Conservation (phyloP, 306 rosid species). For the Lupinus albus region DNA sequence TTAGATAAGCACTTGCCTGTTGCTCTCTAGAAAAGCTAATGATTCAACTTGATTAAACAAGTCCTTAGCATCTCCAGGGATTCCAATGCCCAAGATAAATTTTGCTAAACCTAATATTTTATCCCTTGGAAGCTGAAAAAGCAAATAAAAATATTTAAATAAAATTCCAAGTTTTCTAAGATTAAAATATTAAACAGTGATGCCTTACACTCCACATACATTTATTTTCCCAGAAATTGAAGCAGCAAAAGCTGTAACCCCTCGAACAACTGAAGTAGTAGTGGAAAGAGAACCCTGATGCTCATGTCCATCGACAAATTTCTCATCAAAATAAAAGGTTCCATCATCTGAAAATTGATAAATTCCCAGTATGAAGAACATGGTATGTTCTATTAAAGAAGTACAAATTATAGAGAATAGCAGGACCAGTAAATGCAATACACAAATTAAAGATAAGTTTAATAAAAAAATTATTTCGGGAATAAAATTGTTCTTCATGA, state of each 20-base stretch:
- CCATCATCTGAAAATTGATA: slow-evolving; percentile 75
- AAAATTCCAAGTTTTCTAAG: slow-evolving; percentile 15
- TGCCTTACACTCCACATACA: slow-evolving; percentile 50
- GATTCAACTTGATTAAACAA: slow-evolving; percentile 88
- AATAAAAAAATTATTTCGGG: no score
- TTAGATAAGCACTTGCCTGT: slow-evolving; percentile 56
- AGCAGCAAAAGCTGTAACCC: slow-evolving; percentile 72
- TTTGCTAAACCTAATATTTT: slow-evolving; percentile 86
- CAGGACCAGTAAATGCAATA: slow-evolving; percentile 24
- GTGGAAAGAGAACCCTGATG: slow-evolving; percentile 81
- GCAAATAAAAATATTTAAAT: slow-evolving; percentile 46
- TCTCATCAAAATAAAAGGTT: slow-evolving; percentile 83
- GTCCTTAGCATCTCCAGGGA: slow-evolving; percentile 90
- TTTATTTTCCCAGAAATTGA: slow-evolving; percentile 71
- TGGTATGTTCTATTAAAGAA: neutral
- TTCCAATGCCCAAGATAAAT: slow-evolving; percentile 88
- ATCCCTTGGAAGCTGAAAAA: slow-evolving; percentile 77
- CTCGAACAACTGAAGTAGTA: slow-evolving; percentile 90
- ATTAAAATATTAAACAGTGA: slow-evolving; percentile 12
- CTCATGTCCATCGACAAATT: slow-evolving; percentile 65
- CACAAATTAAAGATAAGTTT: neutral
- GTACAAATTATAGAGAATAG: slow-evolving; percentile 8
- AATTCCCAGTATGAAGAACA: slow-evolving; percentile 30
- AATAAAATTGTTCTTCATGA: no score
- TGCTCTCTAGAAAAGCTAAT: slow-evolving; percentile 77